Percentiles rank a stretch among this genome's conserved stretches.
phyloP scores from a whole-genome alignment of 176 grass and related monocot genomes.

The Dactylis glomerata region DNA sequence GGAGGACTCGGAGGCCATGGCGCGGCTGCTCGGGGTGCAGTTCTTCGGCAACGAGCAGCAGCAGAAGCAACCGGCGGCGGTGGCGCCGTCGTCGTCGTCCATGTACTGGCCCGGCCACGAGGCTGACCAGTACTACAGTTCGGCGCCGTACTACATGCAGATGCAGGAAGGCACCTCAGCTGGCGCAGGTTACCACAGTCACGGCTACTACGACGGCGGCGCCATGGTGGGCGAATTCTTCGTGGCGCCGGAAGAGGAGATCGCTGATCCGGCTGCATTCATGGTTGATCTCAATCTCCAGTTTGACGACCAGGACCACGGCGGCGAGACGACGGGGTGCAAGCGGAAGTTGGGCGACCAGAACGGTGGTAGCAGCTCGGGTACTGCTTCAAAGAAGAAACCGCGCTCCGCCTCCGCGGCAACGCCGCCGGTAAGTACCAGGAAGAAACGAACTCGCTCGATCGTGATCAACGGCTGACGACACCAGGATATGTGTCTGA shows the following conservation, averaged over 20 bases:
- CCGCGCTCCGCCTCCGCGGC: background rate
- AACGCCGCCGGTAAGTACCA: constrained; percentile 27
- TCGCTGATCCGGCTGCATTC: constrained; percentile 37
- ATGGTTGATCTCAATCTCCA: constrained; percentile 53
- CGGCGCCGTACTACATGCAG: constrained; percentile 50
- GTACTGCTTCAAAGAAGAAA: constrained; percentile 50
- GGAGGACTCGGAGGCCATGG: constrained; percentile 82
- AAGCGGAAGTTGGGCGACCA: constrained; percentile 49
- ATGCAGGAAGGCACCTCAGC: constrained; percentile 39
- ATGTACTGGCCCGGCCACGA: constrained; percentile 64
- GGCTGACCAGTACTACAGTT: constrained; percentile 46
- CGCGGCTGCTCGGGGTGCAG: constrained; percentile 59
- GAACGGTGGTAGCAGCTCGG: constrained; percentile 29
- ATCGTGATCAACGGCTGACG: background rate
- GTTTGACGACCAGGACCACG: constrained; percentile 39
- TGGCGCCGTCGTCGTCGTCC: constrained; percentile 9
- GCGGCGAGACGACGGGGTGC: constrained; percentile 10
- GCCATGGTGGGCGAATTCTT: constrained; percentile 35
- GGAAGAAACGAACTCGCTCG: background rate
- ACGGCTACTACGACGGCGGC: constrained; percentile 43
- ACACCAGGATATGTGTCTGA: constrained; percentile 15
- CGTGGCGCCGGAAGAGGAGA: constrained; percentile 39
- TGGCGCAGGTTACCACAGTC: constrained; percentile 23
- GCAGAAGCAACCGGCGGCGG: background rate
- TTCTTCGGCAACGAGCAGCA: constrained; percentile 43